Base-by-base conservation (phyloP, 352 stramenopile genomes). In the Blastocystis sp. region DNA sequence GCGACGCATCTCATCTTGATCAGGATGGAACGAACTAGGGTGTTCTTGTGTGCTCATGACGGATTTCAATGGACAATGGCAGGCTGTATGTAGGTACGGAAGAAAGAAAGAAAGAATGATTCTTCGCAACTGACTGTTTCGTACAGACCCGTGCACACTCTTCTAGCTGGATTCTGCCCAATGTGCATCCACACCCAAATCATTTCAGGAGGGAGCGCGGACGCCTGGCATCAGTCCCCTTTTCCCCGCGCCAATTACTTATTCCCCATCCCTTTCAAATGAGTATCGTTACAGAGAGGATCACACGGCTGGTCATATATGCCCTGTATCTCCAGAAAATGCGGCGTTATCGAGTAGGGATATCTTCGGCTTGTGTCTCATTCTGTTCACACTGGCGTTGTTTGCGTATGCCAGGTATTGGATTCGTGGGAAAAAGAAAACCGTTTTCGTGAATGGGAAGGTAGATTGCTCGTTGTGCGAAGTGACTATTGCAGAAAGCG, bases 361-460 rank as follows among this genome's bases (percentile, higher is more conserved):
- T 14, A 56, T 56, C 48, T 56, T 56, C 48, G 14, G 48, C 48
- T 14, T 56, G 5, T 56, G 48, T 14, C 5, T 14, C 5, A 7
- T 56, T 56, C 48, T 56, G 48, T 56, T 56, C 5, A 14, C 14
- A 17, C 48, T 56, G 14, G 5, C 14, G 5, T 56, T 56, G 48
- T 56, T 56, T 56, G 48, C 48, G 14, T 56, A 56, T 56, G 23
- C n/a, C 21, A 84, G n/a, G n/a, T 84, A 52, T 41, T 84, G 69
- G 9, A 48, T 66, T 28, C 10, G 48, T n/a, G 23, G 11, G 38
- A 67, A 70, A 43, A 84, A 84, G 38, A 53, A 38, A 2, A 1
- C 7, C 40, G 53, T 84, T 17, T 67, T 19, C 21, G 45, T 84
- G 17, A 64, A 84, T 70, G 74, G 74, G 69, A 84, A 84, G 48